phyloP scores from a whole-genome alignment of 345 rosid species.

The Cardiospermum halicacabum region DNA sequence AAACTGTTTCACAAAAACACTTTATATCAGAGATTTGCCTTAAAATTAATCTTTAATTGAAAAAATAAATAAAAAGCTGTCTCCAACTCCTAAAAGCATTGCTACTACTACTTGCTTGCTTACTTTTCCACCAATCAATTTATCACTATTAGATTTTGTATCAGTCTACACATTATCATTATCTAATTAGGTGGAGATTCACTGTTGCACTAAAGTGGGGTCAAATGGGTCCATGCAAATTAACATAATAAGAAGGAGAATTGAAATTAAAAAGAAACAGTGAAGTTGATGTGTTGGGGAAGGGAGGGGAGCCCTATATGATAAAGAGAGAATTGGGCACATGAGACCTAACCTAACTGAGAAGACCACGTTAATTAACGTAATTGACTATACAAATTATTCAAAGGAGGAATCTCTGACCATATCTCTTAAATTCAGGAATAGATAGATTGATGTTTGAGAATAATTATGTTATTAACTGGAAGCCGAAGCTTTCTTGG shows the following conservation, averaged over 20 bases:
- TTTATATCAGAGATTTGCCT: conserved; percentile 22
- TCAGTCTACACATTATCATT: conserved; percentile 1
- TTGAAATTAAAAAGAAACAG: neutral
- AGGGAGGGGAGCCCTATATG: neutral
- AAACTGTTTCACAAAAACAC: conserved; percentile 22
- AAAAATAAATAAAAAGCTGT: conserved; percentile 34
- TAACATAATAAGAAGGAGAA: neutral
- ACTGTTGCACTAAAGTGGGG: neutral
- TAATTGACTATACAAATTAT: neutral
- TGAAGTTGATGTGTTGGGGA: neutral
- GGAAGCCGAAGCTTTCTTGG: too few relatives aligned
- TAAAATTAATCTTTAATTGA: conserved; percentile 24
- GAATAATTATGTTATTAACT: too few relatives aligned
- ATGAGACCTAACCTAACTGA: neutral
- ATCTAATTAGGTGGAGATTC: conserved; percentile 7
- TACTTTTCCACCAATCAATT: conserved; percentile 26
- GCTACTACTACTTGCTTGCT: too few relatives aligned
- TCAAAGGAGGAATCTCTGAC: neutral
- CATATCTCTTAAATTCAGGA: neutral
- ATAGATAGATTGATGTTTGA: too few relatives aligned
- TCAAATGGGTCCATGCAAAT: too few relatives aligned
- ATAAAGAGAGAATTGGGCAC: neutral
- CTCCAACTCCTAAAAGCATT: conserved; percentile 24
- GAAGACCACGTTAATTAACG: neutral
- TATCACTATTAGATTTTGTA: conserved; percentile 10